Evolutionary conservation across 2,329 filamentous ascomycete species (phyloP).

Genomic region (Aspergillus thermomutatus): DNA sequence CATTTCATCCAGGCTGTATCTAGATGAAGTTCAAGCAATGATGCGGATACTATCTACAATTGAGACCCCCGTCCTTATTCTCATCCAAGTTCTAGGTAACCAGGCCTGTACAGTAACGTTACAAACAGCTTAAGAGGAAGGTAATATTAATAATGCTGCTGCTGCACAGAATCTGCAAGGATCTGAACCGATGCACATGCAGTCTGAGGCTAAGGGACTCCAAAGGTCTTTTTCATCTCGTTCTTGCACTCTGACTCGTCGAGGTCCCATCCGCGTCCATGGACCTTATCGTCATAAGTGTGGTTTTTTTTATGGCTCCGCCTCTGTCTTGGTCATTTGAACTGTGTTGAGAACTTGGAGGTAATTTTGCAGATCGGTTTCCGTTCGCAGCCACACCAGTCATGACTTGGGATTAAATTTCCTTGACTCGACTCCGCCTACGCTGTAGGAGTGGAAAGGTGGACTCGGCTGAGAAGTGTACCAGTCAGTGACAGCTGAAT

Average conservation of each 20-base stretch:
- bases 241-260: slow-evolving; percentile 31
- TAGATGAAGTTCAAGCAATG: not conserved
- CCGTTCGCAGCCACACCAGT: slow-evolving; percentile 18
- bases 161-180: slow-evolving; percentile 29
- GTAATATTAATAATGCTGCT: slow-evolving; percentile 6
- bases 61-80: no score
- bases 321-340: slow-evolving; percentile 11
- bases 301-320: not conserved
- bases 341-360: slow-evolving; percentile 4
- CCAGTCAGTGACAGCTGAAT: not conserved
- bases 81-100: not conserved
- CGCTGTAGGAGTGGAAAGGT: no score
- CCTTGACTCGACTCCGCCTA: slow-evolving; percentile 15
- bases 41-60: not conserved
- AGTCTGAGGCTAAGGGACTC: not conserved
- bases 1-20: no score
- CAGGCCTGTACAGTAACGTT: not conserved
- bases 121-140: not conserved
- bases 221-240: slow-evolving; percentile 3
- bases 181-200: slow-evolving; percentile 16
- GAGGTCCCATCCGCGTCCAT: slow-evolving; percentile 20
- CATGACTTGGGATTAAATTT: slow-evolving; percentile 5
- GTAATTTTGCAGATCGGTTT: slow-evolving; percentile 21
- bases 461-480: not conserved
- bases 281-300: slow-evolving; percentile 20